A percentile compares a stretch with the other conserved stretches of the same genome.
These are phyloP conservation scores for Scedosporium aurantiacum DNA, from an alignment of 2,329 filamentous ascomycete genomes.

Conservation along the genomic window DNA sequence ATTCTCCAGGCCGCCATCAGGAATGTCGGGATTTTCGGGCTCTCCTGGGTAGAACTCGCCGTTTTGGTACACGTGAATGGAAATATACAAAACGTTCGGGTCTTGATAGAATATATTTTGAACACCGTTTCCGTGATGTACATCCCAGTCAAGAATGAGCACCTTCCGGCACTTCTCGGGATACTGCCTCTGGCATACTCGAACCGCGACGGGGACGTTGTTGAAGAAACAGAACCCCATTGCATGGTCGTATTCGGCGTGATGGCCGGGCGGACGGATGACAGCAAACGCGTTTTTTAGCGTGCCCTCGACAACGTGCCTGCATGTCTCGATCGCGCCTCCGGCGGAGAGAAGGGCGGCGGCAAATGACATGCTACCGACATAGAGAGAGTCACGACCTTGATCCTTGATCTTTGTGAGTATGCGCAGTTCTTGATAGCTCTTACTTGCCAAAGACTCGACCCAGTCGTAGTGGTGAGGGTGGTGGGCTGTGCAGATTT, in stretches of 20 bases:
- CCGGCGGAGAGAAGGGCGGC: conserved; percentile 79
- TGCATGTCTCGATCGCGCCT: conserved; percentile 90
- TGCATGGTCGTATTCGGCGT: conserved; percentile 74
- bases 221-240: conserved; percentile 98
- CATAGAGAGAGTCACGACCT: conserved; percentile 67
- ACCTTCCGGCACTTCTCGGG: conserved; percentile 77
- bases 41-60: conserved; percentile 76
- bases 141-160: conserved; percentile 86
- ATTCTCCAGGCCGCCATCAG: conserved; percentile 51
- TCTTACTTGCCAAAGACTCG: conserved; percentile 39
- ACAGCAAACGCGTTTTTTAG: conserved; percentile 95
- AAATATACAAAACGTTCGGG: conserved; percentile 91
- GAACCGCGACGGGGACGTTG: conserved; percentile 89
- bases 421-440: conserved; percentile 54
- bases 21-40: conserved; percentile 43
- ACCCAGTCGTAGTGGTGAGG: conserved; percentile 73
- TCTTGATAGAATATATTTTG: conserved; percentile 95
- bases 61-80: conserved; percentile 76
- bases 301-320: conserved; percentile 70
- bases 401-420: conserved; percentile 52
- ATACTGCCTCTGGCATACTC: conserved; percentile 72
- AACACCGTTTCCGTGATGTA: conserved; percentile 76
- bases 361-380: conserved; percentile 69
- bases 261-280: conserved; percentile 88
- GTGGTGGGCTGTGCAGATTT: conserved; percentile 72